phyloP scores from a whole-genome alignment of 208 protist genomes.

The Wallacemonas sp. region DNA sequence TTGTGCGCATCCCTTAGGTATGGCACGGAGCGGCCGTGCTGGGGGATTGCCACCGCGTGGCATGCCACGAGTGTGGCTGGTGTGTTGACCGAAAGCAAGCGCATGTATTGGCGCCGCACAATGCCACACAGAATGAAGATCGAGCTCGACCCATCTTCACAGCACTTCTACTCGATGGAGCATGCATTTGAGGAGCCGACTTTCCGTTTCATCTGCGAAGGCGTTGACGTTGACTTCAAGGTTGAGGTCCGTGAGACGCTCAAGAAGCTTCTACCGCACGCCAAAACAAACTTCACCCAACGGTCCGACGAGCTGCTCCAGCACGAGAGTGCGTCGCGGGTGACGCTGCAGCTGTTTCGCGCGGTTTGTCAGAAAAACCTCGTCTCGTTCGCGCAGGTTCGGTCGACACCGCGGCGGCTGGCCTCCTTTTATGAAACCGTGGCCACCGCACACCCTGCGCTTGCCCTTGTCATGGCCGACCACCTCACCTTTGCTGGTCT shows the following conservation, averaged over 20 bases:
- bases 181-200: constrained; percentile 86
- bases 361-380: constrained; percentile 47
- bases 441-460: constrained; percentile 51
- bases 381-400: constrained; percentile 78
- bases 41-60: no score
- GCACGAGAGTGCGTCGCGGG: constrained; percentile 8
- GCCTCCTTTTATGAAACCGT: constrained; percentile 75
- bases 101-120: constrained; percentile 22
- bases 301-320: not conserved
- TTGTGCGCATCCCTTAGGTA: no score
- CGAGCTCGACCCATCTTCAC: constrained; percentile 43
- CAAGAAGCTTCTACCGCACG: constrained; percentile 37
- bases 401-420: constrained; percentile 70
- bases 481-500: constrained; percentile 85
- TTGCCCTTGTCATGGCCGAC: constrained; percentile 73
- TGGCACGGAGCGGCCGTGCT: no score
- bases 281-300: constrained; percentile 56
- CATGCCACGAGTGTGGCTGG: no score
- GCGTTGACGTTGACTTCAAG: constrained; percentile 83
- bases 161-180: constrained; percentile 65
- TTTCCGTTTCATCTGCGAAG: constrained; percentile 83
- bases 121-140: constrained; percentile 15
- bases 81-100: not conserved
- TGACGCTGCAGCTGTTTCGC: constrained; percentile 59
- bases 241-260: constrained; percentile 69